A percentile compares a stretch with the other conserved stretches of the same genome.
These are phyloP conservation scores for Aspergillus costaricaensis DNA, from an alignment of 2,329 filamentous ascomycete species.

Conservation along the genomic window DNA sequence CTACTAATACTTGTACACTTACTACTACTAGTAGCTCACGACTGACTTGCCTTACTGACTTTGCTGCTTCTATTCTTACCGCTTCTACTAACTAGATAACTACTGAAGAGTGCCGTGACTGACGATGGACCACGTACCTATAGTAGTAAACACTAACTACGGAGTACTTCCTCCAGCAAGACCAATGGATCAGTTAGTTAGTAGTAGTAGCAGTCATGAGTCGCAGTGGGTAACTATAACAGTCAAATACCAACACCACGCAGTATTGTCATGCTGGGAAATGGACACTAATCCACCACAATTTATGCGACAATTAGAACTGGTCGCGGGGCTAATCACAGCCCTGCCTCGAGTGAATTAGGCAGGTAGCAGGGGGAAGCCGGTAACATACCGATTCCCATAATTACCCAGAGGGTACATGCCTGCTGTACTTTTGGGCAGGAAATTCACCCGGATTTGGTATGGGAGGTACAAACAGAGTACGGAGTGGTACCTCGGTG, in stretches of 20 bases:
- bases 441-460: constrained; percentile 12
- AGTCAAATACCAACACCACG: background rate
- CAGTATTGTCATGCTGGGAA: background rate
- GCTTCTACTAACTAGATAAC: too few relatives aligned
- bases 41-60: too few relatives aligned
- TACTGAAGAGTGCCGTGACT: too few relatives aligned
- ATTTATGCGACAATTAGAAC: constrained; percentile 1
- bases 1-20: too few relatives aligned
- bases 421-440: constrained; percentile 16
- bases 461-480: constrained; percentile 15
- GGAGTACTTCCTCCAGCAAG: too few relatives aligned
- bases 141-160: too few relatives aligned
- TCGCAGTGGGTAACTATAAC: background rate
- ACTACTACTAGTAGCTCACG: too few relatives aligned
- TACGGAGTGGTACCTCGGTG: constrained; percentile 8
- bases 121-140: too few relatives aligned
- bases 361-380: background rate
- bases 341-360: background rate
- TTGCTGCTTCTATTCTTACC: too few relatives aligned
- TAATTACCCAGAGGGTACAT: constrained; percentile 6
- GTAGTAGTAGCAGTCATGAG: background rate
- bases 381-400: constrained; percentile 2
- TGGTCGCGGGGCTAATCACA: background rate
- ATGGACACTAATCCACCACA: constrained; percentile 4
- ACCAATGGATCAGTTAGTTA: background rate